A percentile compares a stretch with the other conserved stretches of the same genome.
Conservation (phyloP, 2,329 filamentous ascomycete species). For the Dothideomycetes sp. region DNA sequence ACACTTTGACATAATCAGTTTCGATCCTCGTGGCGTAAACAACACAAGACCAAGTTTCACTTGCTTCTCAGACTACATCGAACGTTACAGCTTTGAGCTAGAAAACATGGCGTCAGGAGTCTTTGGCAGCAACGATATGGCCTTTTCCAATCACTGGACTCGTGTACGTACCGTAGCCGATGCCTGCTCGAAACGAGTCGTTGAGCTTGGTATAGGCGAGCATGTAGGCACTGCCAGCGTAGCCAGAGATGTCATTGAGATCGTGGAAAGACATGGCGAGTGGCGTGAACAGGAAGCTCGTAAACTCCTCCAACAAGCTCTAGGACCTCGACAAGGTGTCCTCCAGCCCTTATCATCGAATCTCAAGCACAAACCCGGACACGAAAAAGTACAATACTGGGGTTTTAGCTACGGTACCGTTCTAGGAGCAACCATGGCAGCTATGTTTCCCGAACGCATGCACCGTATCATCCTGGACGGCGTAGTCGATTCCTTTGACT, state of each 20-base stretch:
- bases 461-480: conserved; percentile 36
- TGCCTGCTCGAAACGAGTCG: conserved; percentile 16
- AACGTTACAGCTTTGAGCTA: conserved; percentile 23
- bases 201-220: conserved; percentile 25
- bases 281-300: conserved; percentile 26
- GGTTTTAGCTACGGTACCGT: conserved; percentile 38
- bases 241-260: conserved; percentile 39
- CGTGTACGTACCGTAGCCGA: conserved; percentile 28
- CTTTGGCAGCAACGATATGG: conserved; percentile 31
- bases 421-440: conserved; percentile 38
- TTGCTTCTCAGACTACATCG: conserved; percentile 27
- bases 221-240: conserved; percentile 38
- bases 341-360: conserved; percentile 19
- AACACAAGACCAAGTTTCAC: conserved; percentile 25
- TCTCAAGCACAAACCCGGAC: conserved; percentile 23
- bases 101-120: conserved; percentile 27
- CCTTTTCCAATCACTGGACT: conserved; percentile 31
- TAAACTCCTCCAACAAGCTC: conserved; percentile 14
- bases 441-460: conserved; percentile 37
- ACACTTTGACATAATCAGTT: conserved; percentile 32
- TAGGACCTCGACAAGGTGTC: conserved; percentile 17
- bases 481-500: conserved; percentile 35
- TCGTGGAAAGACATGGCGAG: conserved; percentile 34
- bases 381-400: conserved; percentile 31
- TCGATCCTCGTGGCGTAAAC: conserved; percentile 35